phyloP scores from a whole-genome alignment of 495 filamentous ascomycete species.

The Penicillium cinerascens region DNA sequence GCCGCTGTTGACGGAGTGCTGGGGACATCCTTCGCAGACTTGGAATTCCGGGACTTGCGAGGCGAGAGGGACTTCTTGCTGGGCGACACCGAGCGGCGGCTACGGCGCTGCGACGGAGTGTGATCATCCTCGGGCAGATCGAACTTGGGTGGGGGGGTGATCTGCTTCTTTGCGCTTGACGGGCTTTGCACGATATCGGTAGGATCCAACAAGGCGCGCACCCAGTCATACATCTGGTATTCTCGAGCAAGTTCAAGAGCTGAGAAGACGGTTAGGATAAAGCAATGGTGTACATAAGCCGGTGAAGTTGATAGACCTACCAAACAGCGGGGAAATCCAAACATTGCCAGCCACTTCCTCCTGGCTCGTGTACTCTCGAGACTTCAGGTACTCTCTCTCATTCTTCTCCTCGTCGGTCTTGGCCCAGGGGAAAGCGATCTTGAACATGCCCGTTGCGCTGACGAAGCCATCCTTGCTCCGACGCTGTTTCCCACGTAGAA shows the following conservation, averaged over 20 bases:
- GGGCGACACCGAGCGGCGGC: constrained; percentile 57
- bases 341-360: constrained; percentile 96
- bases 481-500: constrained; percentile 48
- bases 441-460: constrained; percentile 98
- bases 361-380: constrained; percentile 67
- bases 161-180: constrained; percentile 59
- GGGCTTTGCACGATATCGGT: constrained; percentile 59
- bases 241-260: constrained; percentile 83
- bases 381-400: constrained; percentile 84
- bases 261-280: constrained; percentile 23
- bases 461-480: constrained; percentile 92
- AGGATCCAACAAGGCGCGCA: constrained; percentile 81
- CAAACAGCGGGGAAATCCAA: constrained; percentile 83
- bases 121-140: constrained; percentile 45
- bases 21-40: constrained; percentile 48
- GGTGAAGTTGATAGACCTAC: constrained; percentile 42
- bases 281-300: constrained; percentile 2
- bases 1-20: constrained; percentile 44
- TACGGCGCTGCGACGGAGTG: constrained; percentile 40
- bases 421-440: constrained; percentile 95
- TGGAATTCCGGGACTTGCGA: constrained; percentile 67
- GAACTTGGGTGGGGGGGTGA: constrained; percentile 68
- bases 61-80: constrained; percentile 59
- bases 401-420: constrained; percentile 75
- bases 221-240: constrained; percentile 80